Base-by-base conservation (phyloP, 345 rosid genomes). In the Nasturtium officinale region DNA sequence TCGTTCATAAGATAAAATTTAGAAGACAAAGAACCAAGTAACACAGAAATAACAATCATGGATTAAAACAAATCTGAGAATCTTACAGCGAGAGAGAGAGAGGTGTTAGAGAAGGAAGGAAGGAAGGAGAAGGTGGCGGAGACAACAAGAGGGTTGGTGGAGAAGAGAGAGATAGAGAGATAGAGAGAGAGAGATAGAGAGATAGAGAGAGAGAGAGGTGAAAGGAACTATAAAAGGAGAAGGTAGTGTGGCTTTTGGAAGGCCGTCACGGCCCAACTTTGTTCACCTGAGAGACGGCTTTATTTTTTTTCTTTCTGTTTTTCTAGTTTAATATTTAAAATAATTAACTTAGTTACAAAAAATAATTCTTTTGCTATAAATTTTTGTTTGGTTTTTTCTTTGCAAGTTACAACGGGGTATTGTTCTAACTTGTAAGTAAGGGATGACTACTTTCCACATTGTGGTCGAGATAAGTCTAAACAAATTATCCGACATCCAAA, bases 171-270 rank as follows among this genome's bases (percentile, higher is more conserved):
- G 40, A n/a, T n/a, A n/a, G n/a, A n/a, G n/a, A n/a, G n/a, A n/a
- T n/a, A n/a, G n/a, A n/a, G n/a, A n/a, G n/a, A n/a, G n/a, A n/a
- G n/a, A n/a, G n/a, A n/a, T n/a, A n/a, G n/a, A n/a, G n/a, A n/a
- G n/a, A n/a, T n/a, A n/a, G n/a, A n/a, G n/a, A n/a, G 5, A 0
- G 5, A 8, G 42, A 32, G 61, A 56, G 42, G 30, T n/a, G 13
- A n/a, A 65, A 8, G 23, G 5, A 33, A 38, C 16, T 21, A 55
- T 42, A 35, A 29, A 48, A 42, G 43, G 15, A 13, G 16, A 37
- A 17, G 7, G 6, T 16, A n/a, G 28, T 45, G 9, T 59, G 33
- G 32, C 80, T 81, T 85, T 69, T 50, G 10, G 48, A 33, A 43
- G 59, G 78, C 66, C 48, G 72, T 46, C 6, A 65, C 38, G 58